A percentile compares a stretch with the other conserved stretches of the same genome.
These are phyloP conservation scores for Talaromyces sp. DNA, from an alignment of 2,329 filamentous ascomycete genomes.

Conservation along the genomic window DNA sequence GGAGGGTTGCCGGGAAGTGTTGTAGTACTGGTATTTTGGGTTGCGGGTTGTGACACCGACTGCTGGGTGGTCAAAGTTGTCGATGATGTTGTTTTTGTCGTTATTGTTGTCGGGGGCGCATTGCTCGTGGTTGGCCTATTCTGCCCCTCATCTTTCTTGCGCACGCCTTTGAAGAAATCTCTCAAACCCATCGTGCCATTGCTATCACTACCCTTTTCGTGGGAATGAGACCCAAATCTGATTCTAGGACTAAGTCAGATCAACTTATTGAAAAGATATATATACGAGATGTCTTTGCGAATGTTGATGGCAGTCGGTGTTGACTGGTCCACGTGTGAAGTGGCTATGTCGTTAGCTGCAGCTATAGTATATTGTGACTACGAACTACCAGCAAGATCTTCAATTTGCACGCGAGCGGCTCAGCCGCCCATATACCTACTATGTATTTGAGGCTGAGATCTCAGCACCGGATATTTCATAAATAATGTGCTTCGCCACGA, in stretches of 20 bases:
- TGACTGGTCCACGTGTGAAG: neutral
- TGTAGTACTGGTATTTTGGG: neutral
- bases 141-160: conserved; percentile 3
- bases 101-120: neutral
- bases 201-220: neutral
- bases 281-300: no score
- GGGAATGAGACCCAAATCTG: neutral
- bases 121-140: neutral
- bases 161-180: neutral
- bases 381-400: no score
- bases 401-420: neutral
- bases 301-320: no score
- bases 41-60: neutral
- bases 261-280: neutral
- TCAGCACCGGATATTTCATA: neutral
- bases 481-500: neutral
- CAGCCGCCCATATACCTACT: neutral
- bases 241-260: neutral
- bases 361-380: neutral
- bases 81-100: neutral
- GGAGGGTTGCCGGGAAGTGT: neutral
- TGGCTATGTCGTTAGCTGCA: neutral
- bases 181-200: neutral
- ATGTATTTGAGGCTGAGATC: neutral
- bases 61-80: neutral